phyloP scores from a whole-genome alignment of 257 asterid species.

The Przewalskia tangutica region DNA sequence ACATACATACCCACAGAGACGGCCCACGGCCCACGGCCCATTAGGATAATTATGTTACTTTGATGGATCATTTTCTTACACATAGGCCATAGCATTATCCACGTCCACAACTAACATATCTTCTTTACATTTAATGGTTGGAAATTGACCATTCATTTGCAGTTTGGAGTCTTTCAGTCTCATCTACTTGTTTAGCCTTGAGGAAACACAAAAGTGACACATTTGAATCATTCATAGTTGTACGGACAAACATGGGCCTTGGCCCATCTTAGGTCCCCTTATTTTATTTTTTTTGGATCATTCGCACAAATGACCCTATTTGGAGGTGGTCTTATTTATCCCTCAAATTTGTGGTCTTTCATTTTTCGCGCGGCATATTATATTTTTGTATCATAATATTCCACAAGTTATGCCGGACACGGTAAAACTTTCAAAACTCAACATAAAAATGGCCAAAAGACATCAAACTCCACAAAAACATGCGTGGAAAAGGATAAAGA shows the following conservation, averaged over 20 bases:
- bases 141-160: background rate
- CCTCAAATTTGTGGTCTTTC: too few relatives aligned
- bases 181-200: background rate
- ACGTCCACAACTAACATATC: background rate
- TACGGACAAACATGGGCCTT: background rate
- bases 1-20: background rate
- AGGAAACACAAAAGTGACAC: background rate
- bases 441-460: too few relatives aligned
- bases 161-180: background rate
- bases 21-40: background rate
- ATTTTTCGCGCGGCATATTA: too few relatives aligned
- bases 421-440: too few relatives aligned
- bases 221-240: background rate
- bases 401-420: too few relatives aligned
- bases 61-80: background rate
- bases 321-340: too few relatives aligned
- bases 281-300: background rate
- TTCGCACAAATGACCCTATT: too few relatives aligned
- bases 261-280: background rate
- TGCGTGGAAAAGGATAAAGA: too few relatives aligned
- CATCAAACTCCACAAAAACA: too few relatives aligned
- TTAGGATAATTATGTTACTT: background rate
- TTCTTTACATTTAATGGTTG: background rate
- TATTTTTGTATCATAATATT: too few relatives aligned
- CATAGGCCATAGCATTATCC: background rate